These are phyloP conservation scores for Magnaporthiopsis incrustans DNA, from an alignment of 2,329 filamentous ascomycete genomes.

Conservation along the genomic window DNA sequence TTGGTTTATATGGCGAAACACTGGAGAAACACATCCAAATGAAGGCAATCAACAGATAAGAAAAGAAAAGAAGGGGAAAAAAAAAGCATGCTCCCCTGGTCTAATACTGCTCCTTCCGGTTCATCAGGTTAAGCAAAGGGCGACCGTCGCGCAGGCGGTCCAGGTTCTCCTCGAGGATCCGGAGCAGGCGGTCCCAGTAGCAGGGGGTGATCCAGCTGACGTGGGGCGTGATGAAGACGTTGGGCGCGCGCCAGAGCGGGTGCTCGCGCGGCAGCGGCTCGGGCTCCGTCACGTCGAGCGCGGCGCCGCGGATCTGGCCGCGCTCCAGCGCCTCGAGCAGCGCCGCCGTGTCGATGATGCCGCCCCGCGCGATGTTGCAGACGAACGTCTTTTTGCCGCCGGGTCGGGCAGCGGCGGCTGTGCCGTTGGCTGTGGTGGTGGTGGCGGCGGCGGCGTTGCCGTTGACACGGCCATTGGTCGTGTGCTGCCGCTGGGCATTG, in stretches of 20 bases:
- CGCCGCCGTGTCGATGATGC: conserved; percentile 41
- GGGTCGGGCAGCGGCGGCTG: background rate
- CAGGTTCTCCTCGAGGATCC: conserved; percentile 35
- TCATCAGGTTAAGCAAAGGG: conserved; percentile 32
- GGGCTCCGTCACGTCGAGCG: conserved; percentile 71
- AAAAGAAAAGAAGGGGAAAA: background rate
- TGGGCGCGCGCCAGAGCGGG: conserved; percentile 61
- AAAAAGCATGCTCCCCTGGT: background rate
- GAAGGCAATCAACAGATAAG: background rate
- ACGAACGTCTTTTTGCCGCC: conserved; percentile 41
- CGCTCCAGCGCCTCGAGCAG: conserved; percentile 52
- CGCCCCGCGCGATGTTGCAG: conserved; percentile 62
- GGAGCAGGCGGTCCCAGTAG: conserved; percentile 32
- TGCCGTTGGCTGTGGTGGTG: too few relatives aligned
- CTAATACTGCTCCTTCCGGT: conserved; percentile 24
- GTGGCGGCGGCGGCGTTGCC: background rate
- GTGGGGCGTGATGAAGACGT: conserved; percentile 55
- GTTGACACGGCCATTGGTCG: background rate
- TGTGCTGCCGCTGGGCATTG: background rate
- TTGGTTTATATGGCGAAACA: too few relatives aligned
- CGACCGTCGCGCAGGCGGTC: conserved; percentile 26
- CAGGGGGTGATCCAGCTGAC: conserved; percentile 33
- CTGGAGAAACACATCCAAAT: background rate
- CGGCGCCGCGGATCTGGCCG: conserved; percentile 49
- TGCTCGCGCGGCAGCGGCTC: conserved; percentile 65